Percentiles rank a stretch among this genome's conserved stretches.
Evolutionary conservation across 495 filamentous ascomycete genomes (phyloP).

Genomic region (Aspergillus carlsbadensis): DNA sequence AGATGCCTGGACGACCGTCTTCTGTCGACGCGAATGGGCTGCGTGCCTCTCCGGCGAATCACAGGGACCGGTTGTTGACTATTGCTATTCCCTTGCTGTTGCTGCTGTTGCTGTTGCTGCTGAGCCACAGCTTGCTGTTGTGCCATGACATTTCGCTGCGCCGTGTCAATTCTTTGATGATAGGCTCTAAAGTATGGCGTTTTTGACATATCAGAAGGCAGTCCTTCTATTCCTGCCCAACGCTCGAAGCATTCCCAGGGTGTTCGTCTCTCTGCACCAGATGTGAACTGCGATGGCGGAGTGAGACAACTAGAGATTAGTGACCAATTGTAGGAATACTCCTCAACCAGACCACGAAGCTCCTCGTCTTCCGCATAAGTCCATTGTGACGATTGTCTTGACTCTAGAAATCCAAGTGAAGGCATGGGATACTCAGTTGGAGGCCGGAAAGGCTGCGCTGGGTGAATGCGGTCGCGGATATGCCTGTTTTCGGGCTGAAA

Average conservation of each 20-base stretch:
- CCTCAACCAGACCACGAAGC: conserved; percentile 77
- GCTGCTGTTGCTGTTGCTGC: conserved; percentile 49
- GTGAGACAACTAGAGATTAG: conserved; percentile 79
- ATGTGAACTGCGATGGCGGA: conserved; percentile 70
- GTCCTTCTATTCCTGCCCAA: conserved; percentile 85
- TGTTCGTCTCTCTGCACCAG: conserved; percentile 84
- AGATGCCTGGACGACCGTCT: conserved; percentile 81
- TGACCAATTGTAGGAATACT: conserved; percentile 97
- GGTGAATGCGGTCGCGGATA: conserved; percentile 86
- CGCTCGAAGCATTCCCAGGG: conserved; percentile 99
- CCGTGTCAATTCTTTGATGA: conserved; percentile 74
- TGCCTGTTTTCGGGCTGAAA: conserved; percentile 88
- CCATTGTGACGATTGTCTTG: conserved; percentile 84
- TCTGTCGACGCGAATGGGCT: conserved; percentile 77
- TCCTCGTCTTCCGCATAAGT: conserved; percentile 85
- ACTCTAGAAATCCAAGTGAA: conserved; percentile 83
- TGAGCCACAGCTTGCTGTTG: conserved; percentile 62
- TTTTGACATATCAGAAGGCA: conserved; percentile 88
- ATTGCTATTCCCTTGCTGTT: conserved; percentile 32
- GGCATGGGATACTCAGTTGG: conserved; percentile 89
- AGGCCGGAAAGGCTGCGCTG: conserved; percentile 90
- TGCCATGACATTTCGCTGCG: conserved; percentile 63
- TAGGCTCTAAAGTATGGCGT: conserved; percentile 89
- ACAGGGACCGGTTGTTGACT: conserved; percentile 57
- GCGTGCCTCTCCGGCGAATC: conserved; percentile 64